Evolutionary conservation across 163 green algal genomes (phyloP).

Genomic region (Picocystis sp.): DNA sequence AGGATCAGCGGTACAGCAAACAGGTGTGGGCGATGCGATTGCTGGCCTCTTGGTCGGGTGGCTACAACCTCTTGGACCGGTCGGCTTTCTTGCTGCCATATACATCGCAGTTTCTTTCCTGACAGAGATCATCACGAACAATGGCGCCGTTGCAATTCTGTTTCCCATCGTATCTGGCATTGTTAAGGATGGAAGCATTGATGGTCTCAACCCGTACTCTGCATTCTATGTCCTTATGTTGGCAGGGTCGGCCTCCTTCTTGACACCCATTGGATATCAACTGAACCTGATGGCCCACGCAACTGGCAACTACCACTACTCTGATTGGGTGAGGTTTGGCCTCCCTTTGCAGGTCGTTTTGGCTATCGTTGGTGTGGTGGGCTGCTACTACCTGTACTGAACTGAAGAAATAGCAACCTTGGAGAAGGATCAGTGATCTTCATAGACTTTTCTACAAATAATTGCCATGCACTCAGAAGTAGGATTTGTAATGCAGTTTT

Average conservation of each 20-base stretch:
- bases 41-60: conserved; percentile 11
- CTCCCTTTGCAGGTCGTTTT: conserved; percentile 28
- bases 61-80: no score
- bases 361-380: no score
- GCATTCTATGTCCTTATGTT: conserved; percentile 43
- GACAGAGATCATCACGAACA: conserved; percentile 62
- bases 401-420: no score
- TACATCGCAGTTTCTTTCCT: conserved; percentile 56
- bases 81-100: conserved; percentile 21
- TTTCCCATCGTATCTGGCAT: conserved; percentile 25
- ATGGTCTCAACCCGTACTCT: neutral
- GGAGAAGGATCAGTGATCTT: no score
- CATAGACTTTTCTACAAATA: no score
- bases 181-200: conserved; percentile 1
- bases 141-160: conserved; percentile 58
- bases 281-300: conserved; percentile 65
- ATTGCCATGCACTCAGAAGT: no score
- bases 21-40: no score
- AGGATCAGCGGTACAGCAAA: no score
- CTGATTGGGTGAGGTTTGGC: conserved; percentile 51
- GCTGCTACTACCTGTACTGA: no score
- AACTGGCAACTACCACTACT: conserved; percentile 41
- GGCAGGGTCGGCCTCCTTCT: conserved; percentile 44
- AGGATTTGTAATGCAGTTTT: no score
- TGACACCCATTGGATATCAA: conserved; percentile 48